Percentiles rank a stretch among this genome's conserved stretches.
Conservation (phyloP, 139 green algal genomes). For the Picochlorum sp. region DNA sequence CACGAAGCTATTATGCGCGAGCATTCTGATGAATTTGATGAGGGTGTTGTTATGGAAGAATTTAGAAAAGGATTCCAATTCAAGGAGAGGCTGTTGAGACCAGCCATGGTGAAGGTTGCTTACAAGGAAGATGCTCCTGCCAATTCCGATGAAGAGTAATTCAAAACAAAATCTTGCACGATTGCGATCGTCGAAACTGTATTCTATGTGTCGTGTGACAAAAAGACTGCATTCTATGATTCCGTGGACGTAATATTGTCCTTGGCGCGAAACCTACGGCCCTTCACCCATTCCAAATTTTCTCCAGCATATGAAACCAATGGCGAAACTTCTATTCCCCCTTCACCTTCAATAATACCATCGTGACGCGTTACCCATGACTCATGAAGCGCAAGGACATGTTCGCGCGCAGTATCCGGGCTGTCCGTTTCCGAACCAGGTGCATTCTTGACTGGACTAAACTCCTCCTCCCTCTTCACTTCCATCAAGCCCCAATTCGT, state of each 20-base stretch:
- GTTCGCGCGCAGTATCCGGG: slow-evolving; percentile 69
- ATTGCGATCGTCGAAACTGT: not conserved
- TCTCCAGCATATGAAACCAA: slow-evolving; percentile 68
- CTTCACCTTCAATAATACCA: slow-evolving; percentile 19
- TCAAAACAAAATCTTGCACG: not conserved
- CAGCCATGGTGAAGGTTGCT: slow-evolving; percentile 95
- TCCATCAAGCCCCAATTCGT: slow-evolving; percentile 38
- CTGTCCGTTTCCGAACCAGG: slow-evolving; percentile 56
- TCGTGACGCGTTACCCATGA: slow-evolving; percentile 41
- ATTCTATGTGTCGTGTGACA: not conserved
- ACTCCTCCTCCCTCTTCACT: slow-evolving; percentile 58
- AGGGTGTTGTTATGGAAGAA: slow-evolving; percentile 80
- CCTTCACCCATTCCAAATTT: slow-evolving; percentile 39
- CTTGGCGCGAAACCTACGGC: slow-evolving; percentile 10
- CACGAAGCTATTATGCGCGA: slow-evolving; percentile 96
- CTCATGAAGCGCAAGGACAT: slow-evolving; percentile 61
- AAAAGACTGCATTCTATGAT: not conserved
- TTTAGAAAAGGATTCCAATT: slow-evolving; percentile 92
- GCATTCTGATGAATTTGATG: slow-evolving; percentile 55
- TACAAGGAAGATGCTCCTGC: slow-evolving; percentile 11
- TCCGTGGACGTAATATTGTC: not conserved
- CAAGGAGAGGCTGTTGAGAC: slow-evolving; percentile 74
- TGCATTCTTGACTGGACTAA: slow-evolving; percentile 89
- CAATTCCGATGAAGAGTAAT: not conserved
- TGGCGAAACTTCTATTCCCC: slow-evolving; percentile 64